Base-by-base conservation (phyloP, 139 green algal species). In the Nannochloris sp. region DNA sequence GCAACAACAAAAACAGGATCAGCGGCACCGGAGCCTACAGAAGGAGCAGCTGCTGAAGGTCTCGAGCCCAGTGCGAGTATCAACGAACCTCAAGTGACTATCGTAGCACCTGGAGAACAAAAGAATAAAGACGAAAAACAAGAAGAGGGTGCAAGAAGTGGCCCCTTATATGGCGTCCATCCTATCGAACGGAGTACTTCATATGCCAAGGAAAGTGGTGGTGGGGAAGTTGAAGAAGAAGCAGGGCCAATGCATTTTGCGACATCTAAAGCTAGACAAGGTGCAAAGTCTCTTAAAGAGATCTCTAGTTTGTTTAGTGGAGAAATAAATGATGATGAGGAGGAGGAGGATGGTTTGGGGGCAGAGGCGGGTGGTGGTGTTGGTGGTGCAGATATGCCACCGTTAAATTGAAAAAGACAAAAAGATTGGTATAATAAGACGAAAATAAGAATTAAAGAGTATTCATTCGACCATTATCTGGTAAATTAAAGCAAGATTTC, bases 221-320 rank as follows among this genome's bases (percentile, higher is more conserved):
- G 58, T 13, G n/a, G 63, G 3, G 32, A 46, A 30, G 63, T 42
- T 29, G 32, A 61, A 37, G 67, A 60, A 13, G 67, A 37, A 14
- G 54, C 64, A 1, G 67, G 67, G 1, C 67, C 67, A 29, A 74
- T 74, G 13, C 59, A 74, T 37, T 74, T 74, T 46, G n/a, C n/a
- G 42, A 51, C 42, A 19, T 51, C 42, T 27, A 51, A 51, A 51
- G 42, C 42, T 51, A 19, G 42, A 19, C 19, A 27, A 19, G 42
- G 42, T 19, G 42, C 42, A 19, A 51, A 51, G 42, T 51, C 42
- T 51, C 19, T 51, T 19, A 51, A 51, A 19, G 42, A 51, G 42
- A 51, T 51, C 19, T 51, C 42, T 19, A 51, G 19, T 27, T 19
- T 51, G 42, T 51, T 51, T 19, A 51, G 19, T 19, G 19, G 19